These are phyloP conservation scores for Hypoxylon intermedium DNA, from an alignment of 495 filamentous ascomycete genomes.

Conservation along the genomic window DNA sequence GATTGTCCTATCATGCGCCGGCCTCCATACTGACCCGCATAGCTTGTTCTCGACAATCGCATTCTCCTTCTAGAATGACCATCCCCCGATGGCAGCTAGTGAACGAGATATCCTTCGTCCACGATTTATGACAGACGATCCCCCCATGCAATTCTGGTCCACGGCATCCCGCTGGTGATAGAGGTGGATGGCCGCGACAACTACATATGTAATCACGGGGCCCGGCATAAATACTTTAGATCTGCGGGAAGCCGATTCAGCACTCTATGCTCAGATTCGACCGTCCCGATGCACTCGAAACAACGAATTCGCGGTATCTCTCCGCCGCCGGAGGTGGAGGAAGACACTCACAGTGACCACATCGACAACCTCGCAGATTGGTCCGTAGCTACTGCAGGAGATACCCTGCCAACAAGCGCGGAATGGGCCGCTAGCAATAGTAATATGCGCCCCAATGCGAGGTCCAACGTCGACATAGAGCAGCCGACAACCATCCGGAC, in stretches of 20 bases:
- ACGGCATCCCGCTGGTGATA: constrained; percentile 23
- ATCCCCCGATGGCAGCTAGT: constrained; percentile 36
- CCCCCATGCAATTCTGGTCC: constrained; percentile 15
- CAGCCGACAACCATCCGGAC: constrained; percentile 54
- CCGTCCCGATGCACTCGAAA: constrained; percentile 38
- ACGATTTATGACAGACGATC: constrained; percentile 37
- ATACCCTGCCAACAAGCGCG: constrained; percentile 37
- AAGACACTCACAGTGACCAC: constrained; percentile 35
- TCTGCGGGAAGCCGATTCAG: constrained; percentile 27
- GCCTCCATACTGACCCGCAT: constrained; percentile 21
- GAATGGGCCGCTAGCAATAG: constrained; percentile 33
- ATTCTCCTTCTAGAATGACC: constrained; percentile 35
- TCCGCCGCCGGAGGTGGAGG: constrained; percentile 43
- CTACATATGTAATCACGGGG: constrained; percentile 25
- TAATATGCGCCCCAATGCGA: constrained; percentile 28
- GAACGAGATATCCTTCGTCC: constrained; percentile 25
- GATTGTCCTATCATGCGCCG: constrained; percentile 35
- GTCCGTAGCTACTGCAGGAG: constrained; percentile 44
- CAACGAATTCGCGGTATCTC: constrained; percentile 46
- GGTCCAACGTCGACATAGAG: constrained; percentile 26
- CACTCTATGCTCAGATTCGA: constrained; percentile 35
- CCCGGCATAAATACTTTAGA: constrained; percentile 22
- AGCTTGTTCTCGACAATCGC: constrained; percentile 15
- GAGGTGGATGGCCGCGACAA: constrained; percentile 30
- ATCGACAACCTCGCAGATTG: constrained; percentile 45